A percentile compares a stretch with the other conserved stretches of the same genome.
phyloP scores from a whole-genome alignment of 192 early-diverging fungal genomes.

The Podila verticillata region DNA sequence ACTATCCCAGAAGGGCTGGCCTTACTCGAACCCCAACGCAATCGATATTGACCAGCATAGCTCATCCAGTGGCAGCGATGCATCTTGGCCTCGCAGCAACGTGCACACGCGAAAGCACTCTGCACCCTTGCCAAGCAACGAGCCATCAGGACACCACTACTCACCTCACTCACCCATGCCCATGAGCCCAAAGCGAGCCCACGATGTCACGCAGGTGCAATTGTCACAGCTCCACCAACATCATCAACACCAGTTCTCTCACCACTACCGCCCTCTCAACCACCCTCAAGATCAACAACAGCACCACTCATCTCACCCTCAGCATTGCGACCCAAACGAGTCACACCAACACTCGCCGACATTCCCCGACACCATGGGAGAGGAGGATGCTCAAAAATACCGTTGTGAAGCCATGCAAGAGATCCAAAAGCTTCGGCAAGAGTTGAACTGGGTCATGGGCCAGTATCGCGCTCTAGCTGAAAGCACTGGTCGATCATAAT shows the following conservation, averaged over 20 bases:
- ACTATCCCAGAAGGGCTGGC: conserved; percentile 32
- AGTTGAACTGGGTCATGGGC: conserved; percentile 31
- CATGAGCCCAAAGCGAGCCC: not conserved
- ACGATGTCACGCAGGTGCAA: too few species aligned
- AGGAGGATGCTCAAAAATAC: not conserved
- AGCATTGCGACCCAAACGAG: not conserved
- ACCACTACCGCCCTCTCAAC: not conserved
- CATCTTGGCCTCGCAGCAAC: not conserved
- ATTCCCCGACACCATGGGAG: not conserved
- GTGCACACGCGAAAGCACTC: not conserved
- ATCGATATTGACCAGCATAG: conserved; percentile 2
- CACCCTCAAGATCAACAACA: not conserved
- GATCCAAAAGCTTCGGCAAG: conserved; percentile 36
- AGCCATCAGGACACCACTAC: not conserved
- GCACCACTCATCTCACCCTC: not conserved
- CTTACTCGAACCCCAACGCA: conserved; percentile 11
- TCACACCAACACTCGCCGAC: not conserved
- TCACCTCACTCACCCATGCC: not conserved
- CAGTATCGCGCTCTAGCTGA: conserved; percentile 14
- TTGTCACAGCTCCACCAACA: not conserved
- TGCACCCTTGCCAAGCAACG: not conserved
- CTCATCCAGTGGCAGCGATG: not conserved
- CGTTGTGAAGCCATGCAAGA: conserved; percentile 41
- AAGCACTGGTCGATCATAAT: conserved; percentile 2
- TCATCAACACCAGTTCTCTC: not conserved